Evolutionary conservation across 2,329 filamentous ascomycete genomes (phyloP), one percentile per base, ranked within the genome.

Genomic region (Paracoccidioides lutzii): DNA sequence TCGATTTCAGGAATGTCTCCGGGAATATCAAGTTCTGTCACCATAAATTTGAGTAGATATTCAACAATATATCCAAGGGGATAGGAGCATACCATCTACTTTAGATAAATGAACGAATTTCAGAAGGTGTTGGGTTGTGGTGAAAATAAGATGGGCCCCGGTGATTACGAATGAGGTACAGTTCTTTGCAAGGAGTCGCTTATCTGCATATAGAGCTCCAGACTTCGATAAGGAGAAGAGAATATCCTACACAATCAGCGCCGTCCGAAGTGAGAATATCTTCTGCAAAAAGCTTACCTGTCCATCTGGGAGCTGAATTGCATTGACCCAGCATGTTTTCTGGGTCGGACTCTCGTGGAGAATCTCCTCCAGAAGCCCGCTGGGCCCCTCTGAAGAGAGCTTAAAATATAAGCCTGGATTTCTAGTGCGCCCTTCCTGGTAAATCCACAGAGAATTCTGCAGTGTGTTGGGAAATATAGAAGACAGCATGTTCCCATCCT

Each of bases 151-250:
- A 73, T 97, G 91, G 22, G 83, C 81, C 0, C 83, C 77, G 0
- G 91, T 95, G 32, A 90, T 73, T 5, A 90, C 69, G 63, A 95
- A 97, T 0, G 93, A 98, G 0, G 91, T 97, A 70, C 90, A 95
- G 63, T 93, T 95, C 69, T 87, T 89, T 12, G 84, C 81, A 46
- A 96, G 74, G 4, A 87, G 75, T 14, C 79, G 81, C 3, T 84
- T 82, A 66, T 90, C 87, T 43, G 85, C 88, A 66, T 87, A 94
- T 0, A 98, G 75, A 54, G 85, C 78, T 0, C 93, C 93, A 55
- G 82, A 85, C 50, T 81, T 79, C 3, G 89, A 86, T 60, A 96
- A 73, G 1, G 88, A 87, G 58, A 84, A 76, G 8, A 77, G 67
- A 42, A 81, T 66, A 48, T 67, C 61, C 76, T 79, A 59, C 12